Evolutionary conservation across 306 rosid genomes (phyloP).

Genomic region (Rosa multiflora): DNA sequence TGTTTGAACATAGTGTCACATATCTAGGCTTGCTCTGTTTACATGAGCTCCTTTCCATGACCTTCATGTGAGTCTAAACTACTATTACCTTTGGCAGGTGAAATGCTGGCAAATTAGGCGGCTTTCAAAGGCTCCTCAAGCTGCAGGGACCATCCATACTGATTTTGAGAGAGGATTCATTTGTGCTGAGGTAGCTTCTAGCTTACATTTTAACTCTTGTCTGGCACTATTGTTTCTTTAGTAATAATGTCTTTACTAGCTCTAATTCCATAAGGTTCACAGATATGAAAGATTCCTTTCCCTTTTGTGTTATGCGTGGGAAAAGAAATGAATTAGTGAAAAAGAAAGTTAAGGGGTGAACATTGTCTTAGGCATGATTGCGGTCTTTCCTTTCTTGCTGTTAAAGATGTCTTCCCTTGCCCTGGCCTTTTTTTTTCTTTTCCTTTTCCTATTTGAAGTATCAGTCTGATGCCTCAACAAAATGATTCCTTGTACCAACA

Average conservation of each 20-base stretch:
- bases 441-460: background rate
- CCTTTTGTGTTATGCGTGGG: background rate
- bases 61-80: background rate
- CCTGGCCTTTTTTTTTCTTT: background rate
- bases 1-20: background rate
- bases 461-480: background rate
- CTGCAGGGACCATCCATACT: conserved; percentile 96
- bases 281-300: background rate
- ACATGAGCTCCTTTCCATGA: conserved; percentile 6
- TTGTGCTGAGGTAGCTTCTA: conserved; percentile 83
- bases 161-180: conserved; percentile 97
- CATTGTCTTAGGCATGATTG: background rate
- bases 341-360: background rate
- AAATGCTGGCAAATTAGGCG: conserved; percentile 99
- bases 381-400: background rate
- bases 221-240: background rate
- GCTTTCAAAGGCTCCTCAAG: conserved; percentile 96
- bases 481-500: background rate
- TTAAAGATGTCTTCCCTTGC: background rate
- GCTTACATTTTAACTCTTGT: conserved; percentile 19
- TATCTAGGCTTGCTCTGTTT: background rate
- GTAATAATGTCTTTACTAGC: background rate
- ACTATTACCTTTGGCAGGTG: conserved; percentile 54
- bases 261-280: background rate
- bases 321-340: background rate